Evolutionary conservation across 108 stramenopile genomes (phyloP).

Genomic region (Thalassiosira profunda): DNA sequence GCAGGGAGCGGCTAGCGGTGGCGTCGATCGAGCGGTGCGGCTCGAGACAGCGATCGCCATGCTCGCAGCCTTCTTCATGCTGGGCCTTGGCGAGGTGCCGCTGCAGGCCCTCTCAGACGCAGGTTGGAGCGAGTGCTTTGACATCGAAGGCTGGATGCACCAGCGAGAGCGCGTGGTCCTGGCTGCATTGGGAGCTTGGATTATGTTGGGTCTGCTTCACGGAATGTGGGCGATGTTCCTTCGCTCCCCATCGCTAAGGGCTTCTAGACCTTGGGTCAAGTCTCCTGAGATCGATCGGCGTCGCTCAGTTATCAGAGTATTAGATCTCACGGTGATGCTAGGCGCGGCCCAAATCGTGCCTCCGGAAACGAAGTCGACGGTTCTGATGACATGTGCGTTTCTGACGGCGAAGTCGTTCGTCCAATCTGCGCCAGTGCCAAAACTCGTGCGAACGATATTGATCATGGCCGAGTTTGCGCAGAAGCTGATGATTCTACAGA

Average conservation of each 20-base stretch:
- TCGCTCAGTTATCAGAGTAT: slow-evolving; percentile 9
- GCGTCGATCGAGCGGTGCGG: slow-evolving; percentile 47
- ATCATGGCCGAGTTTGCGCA: slow-evolving; percentile 12
- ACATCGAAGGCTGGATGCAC: background rate
- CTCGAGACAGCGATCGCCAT: slow-evolving; percentile 41
- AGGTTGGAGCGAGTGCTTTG: background rate
- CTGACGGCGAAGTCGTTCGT: slow-evolving; percentile 33
- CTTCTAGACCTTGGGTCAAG: too few relatives aligned
- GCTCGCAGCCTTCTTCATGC: slow-evolving; percentile 38
- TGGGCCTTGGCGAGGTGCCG: slow-evolving; percentile 48
- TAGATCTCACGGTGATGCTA: slow-evolving; percentile 43
- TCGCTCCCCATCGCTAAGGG: background rate
- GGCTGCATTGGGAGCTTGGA: slow-evolving; percentile 24
- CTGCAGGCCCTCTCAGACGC: slow-evolving; percentile 17
- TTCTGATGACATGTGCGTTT: slow-evolving; percentile 10
- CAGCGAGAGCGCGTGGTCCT: background rate
- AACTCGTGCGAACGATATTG: slow-evolving; percentile 7
- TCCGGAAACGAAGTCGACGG: background rate
- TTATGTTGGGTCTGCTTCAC: slow-evolving; percentile 39
- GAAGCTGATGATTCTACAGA: slow-evolving; percentile 19
- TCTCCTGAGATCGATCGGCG: too few relatives aligned
- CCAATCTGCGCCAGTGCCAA: slow-evolving; percentile 20
- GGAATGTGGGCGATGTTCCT: slow-evolving; percentile 44
- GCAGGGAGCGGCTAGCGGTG: slow-evolving; percentile 28
- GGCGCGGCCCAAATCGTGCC: slow-evolving; percentile 7